phyloP scores from a whole-genome alignment of 176 grass and related monocot genomes.

The Ensete glaucum region DNA sequence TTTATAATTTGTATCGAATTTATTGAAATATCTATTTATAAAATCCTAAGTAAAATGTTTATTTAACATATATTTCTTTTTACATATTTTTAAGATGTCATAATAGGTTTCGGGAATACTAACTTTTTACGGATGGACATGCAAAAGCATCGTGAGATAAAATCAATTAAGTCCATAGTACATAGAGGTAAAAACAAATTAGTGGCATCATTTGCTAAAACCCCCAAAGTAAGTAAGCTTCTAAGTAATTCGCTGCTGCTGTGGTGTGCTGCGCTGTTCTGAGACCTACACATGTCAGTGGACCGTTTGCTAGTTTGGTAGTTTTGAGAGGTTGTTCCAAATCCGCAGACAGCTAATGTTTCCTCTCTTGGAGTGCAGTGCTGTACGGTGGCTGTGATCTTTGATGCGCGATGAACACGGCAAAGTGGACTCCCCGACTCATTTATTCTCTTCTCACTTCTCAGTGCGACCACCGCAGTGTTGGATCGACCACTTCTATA shows the following conservation, averaged over 20 bases:
- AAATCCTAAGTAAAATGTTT: too few species aligned
- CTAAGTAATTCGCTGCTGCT: too few species aligned
- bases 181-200: too few species aligned
- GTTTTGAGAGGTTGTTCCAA: not conserved
- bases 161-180: too few species aligned
- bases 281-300: not conserved
- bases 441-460: not conserved
- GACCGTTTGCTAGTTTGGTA: not conserved
- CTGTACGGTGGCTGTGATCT: not conserved
- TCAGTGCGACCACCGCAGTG: not conserved
- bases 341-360: not conserved
- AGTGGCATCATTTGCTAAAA: too few species aligned
- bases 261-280: not conserved
- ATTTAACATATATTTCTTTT: too few species aligned
- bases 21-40: too few species aligned
- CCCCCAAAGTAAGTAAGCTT: too few species aligned
- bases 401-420: not conserved
- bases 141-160: too few species aligned
- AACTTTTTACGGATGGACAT: accelerated
- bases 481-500: not conserved
- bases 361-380: not conserved
- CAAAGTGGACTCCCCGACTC: not conserved
- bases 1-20: too few species aligned
- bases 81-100: too few species aligned
- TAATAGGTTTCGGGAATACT: too few species aligned